These are phyloP conservation scores for Myxozyma melibiosi DNA, from an alignment of 805 yeast species.

Conservation along the genomic window DNA sequence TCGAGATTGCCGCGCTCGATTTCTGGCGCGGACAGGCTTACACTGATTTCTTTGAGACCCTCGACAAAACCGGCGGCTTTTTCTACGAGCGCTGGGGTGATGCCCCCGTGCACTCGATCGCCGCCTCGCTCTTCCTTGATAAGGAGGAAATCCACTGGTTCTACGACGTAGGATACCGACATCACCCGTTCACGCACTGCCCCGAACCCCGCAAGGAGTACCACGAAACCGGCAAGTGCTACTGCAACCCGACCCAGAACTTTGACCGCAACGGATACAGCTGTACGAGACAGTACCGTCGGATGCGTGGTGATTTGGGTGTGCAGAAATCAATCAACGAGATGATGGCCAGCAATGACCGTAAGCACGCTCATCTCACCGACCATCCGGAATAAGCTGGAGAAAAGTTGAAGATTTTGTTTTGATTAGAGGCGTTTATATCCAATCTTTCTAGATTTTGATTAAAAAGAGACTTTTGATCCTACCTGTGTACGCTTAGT, in stretches of 20 bases:
- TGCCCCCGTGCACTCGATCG: conserved; percentile 86
- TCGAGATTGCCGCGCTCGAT: conserved; percentile 62
- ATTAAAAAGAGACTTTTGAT: no score
- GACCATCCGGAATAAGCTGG: background rate
- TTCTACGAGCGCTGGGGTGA: conserved; percentile 73
- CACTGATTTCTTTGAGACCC: conserved; percentile 53
- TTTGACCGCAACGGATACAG: conserved; percentile 23
- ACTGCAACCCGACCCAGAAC: conserved; percentile 28
- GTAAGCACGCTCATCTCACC: background rate
- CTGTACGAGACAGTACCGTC: conserved; percentile 21
- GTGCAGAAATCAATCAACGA: background rate
- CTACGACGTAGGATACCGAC: conserved; percentile 79
- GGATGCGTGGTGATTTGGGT: conserved; percentile 18
- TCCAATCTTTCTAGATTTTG: no score
- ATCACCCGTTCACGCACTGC: conserved; percentile 42
- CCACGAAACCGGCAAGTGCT: conserved; percentile 28
- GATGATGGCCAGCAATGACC: background rate
- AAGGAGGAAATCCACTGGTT: conserved; percentile 70
- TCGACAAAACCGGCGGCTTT: conserved; percentile 66
- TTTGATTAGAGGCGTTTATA: no score
- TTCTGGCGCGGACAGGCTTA: conserved; percentile 60
- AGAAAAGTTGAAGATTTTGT: background rate
- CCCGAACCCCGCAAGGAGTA: conserved; percentile 27
- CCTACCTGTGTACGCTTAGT: no score
- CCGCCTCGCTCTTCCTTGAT: conserved; percentile 60